phyloP scores from a whole-genome alignment of 768 basidiomycete genomes.

The Mycena polygramma region DNA sequence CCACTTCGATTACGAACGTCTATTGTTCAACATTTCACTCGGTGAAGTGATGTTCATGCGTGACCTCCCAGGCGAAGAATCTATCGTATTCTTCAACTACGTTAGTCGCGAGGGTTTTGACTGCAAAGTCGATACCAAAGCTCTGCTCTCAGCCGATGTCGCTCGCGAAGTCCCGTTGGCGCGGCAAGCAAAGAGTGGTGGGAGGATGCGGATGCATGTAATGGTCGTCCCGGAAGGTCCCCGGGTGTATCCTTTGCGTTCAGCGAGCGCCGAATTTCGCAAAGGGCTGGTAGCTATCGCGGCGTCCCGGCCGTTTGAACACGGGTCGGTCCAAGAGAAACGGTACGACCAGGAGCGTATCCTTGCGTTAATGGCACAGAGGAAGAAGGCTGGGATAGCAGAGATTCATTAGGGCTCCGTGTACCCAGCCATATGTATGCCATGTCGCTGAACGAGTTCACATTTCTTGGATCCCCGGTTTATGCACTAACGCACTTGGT shows the following conservation, averaged over 20 bases:
- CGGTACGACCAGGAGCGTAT: background rate
- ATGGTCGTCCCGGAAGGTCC: background rate
- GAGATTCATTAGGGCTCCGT: no score
- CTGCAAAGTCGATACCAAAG: background rate
- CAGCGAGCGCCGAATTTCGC: conserved; percentile 3
- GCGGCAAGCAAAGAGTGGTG: conserved; percentile 5
- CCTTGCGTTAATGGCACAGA: conserved; percentile 41
- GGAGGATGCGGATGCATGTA: conserved; percentile 10
- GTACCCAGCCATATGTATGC: no score
- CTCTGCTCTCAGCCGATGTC: background rate
- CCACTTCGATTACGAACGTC: conserved; percentile 2
- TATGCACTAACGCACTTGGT: no score
- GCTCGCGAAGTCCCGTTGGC: background rate
- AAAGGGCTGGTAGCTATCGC: background rate
- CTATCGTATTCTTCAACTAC: conserved; percentile 11
- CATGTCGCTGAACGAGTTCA: no score
- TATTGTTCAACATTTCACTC: background rate
- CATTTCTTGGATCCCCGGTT: no score
- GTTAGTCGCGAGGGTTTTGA: background rate
- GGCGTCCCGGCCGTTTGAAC: background rate
- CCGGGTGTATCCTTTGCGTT: background rate
- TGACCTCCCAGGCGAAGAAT: conserved; percentile 6
- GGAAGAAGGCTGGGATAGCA: no score
- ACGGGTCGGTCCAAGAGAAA: background rate
- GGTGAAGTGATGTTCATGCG: conserved; percentile 2